Conservation (phyloP, 768 basidiomycete species). For the Rhizopogon vinicolor region DNA sequence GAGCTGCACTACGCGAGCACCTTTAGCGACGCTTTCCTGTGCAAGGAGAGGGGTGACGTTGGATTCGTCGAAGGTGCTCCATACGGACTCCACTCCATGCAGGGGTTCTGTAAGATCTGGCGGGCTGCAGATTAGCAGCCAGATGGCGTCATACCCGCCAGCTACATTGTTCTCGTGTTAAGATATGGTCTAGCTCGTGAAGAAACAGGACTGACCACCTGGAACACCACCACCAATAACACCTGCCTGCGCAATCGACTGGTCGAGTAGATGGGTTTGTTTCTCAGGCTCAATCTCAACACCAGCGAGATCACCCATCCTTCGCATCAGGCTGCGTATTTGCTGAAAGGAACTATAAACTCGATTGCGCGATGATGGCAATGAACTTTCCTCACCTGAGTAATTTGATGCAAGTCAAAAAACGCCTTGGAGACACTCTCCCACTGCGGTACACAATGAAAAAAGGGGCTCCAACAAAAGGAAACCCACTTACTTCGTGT, state of each 20-base stretch:
- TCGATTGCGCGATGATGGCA: background rate
- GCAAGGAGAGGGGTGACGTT: slow-evolving; percentile 70
- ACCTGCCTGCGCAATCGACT: slow-evolving; percentile 72
- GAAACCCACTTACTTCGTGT: slow-evolving; percentile 38
- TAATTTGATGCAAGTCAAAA: slow-evolving; percentile 48
- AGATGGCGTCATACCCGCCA: slow-evolving; percentile 96
- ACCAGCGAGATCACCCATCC: slow-evolving; percentile 68
- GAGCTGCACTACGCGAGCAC: slow-evolving; percentile 59
- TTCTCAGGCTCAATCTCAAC: slow-evolving; percentile 90
- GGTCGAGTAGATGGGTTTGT: slow-evolving; percentile 81
- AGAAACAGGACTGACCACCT: slow-evolving; percentile 59
- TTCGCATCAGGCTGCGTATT: slow-evolving; percentile 75
- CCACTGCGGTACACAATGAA: slow-evolving; percentile 41
- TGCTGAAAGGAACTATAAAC: slow-evolving; percentile 37
- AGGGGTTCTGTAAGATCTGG: slow-evolving; percentile 45
- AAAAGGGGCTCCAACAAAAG: background rate
- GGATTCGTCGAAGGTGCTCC: slow-evolving; percentile 58
- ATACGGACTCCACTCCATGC: slow-evolving; percentile 60
- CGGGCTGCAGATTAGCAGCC: slow-evolving; percentile 80
- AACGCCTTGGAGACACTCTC: slow-evolving; percentile 49
- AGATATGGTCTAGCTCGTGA: slow-evolving; percentile 1
- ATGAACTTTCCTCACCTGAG: slow-evolving; percentile 42
- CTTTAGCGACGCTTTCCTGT: slow-evolving; percentile 62
- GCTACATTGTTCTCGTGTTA: slow-evolving; percentile 43
- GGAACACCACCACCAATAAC: slow-evolving; percentile 95